Conservation (phyloP, 2,329 filamentous ascomycete species). For the Pleurostoma richardsiae region DNA sequence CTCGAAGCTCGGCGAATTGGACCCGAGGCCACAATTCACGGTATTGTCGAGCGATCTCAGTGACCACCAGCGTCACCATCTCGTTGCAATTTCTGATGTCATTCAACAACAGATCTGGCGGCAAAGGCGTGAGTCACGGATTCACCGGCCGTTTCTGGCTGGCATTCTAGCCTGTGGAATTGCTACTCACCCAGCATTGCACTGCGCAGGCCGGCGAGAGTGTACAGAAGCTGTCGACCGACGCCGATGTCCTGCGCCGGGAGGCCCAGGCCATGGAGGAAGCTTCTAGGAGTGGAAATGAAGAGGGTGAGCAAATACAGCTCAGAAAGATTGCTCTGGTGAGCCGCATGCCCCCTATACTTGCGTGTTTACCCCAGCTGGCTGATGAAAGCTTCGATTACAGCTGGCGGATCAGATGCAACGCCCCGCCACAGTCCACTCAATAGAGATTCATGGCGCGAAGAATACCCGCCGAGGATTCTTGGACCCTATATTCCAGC, state of each 20-base stretch:
- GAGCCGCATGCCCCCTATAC: neutral
- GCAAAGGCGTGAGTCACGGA: conserved; percentile 20
- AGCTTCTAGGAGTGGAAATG: conserved; percentile 15
- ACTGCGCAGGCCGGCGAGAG: conserved; percentile 24
- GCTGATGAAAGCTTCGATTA: neutral
- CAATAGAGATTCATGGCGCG: conserved; percentile 78
- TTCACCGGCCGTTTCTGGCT: conserved; percentile 3
- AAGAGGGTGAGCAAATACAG: conserved; percentile 31
- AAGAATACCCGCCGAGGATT: conserved; percentile 79
- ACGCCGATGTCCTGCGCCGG: conserved; percentile 28
- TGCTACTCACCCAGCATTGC: neutral
- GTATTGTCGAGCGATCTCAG: no score
- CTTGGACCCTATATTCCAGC: conserved; percentile 74
- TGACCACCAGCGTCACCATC: no score
- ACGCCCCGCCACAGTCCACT: conserved; percentile 81
- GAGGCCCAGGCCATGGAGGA: conserved; percentile 26
- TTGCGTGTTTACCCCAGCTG: neutral
- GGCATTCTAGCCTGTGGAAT: neutral
- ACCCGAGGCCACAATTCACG: no score
- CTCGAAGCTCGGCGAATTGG: no score
- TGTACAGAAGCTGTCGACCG: conserved; percentile 33
- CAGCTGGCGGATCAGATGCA: conserved; percentile 79
- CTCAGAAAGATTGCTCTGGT: conserved; percentile 31
- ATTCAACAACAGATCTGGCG: conserved; percentile 20
- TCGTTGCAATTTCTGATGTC: conserved; percentile 22